phyloP scores from a whole-genome alignment of 1,284 basidiomycete genomes.

The Cutaneotrichosporon dermatis region DNA sequence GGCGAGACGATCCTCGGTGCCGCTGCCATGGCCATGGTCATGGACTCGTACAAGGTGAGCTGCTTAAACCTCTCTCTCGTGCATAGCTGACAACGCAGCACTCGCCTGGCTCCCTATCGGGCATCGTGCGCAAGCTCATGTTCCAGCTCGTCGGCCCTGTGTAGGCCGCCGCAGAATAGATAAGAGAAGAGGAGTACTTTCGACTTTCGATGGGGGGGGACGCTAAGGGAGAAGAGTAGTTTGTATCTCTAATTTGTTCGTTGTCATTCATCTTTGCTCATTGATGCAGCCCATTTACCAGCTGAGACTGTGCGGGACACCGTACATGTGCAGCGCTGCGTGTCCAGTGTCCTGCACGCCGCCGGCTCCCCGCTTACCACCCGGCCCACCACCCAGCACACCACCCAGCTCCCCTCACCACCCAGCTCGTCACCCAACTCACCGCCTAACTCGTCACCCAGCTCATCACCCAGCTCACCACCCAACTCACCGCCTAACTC shows the following conservation, averaged over 20 bases:
- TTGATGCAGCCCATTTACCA: no score
- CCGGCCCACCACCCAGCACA: no score
- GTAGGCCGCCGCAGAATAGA: slow-evolving; percentile 10
- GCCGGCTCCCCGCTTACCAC: no score
- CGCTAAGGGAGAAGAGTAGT: no score
- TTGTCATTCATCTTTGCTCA: neutral
- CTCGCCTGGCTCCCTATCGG: slow-evolving; percentile 80
- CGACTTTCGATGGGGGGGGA: neutral
- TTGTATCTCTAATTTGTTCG: slow-evolving; percentile 6
- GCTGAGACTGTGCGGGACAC: no score
- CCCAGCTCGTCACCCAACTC: no score
- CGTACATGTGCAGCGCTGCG: no score
- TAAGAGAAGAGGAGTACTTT: neutral
- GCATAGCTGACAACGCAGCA: slow-evolving; percentile 50
- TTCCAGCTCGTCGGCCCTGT: slow-evolving; percentile 86
- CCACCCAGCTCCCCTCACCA: no score
- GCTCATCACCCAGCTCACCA: no score
- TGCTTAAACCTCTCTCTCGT: neutral
- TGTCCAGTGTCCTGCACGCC: no score
- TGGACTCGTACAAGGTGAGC: slow-evolving; percentile 58
- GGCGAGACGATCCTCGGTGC: slow-evolving; percentile 66
- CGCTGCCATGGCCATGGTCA: slow-evolving; percentile 83
- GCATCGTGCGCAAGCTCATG: slow-evolving; percentile 76
- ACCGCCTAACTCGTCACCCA: no score
- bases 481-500: no score